Evolutionary conservation across 2,329 filamentous ascomycete genomes (phyloP).

Genomic region (Exophiala xenobiotica): DNA sequence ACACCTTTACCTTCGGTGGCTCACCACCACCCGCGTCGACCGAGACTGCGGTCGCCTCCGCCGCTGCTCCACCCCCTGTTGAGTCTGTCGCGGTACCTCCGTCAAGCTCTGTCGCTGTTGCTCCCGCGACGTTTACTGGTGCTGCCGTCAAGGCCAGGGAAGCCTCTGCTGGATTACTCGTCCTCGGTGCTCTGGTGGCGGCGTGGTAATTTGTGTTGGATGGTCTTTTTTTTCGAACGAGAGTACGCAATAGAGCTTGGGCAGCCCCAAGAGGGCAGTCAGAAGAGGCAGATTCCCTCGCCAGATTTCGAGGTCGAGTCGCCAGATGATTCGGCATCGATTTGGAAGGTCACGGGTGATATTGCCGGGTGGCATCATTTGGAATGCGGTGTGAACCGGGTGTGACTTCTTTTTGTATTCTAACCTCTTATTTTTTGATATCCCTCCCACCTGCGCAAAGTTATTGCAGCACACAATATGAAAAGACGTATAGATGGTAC

Average conservation of each 20-base stretch:
- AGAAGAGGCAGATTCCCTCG: background rate
- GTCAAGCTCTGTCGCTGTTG: constrained; percentile 10
- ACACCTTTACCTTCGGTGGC: background rate
- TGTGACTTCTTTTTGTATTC: background rate
- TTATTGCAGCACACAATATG: background rate
- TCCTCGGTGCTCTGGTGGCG: constrained; percentile 22
- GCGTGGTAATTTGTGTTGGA: constrained; percentile 20
- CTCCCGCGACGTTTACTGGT: constrained; percentile 27
- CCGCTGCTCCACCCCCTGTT: constrained; percentile 3
- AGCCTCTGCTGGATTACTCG: constrained; percentile 15
- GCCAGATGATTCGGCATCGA: too few species aligned
- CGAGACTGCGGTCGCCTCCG: constrained; percentile 5
- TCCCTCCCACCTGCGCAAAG: background rate
- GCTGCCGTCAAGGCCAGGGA: constrained; percentile 18
- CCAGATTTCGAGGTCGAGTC: constrained; percentile 3
- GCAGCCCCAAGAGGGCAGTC: background rate
- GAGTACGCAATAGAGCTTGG: background rate
- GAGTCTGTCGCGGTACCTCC: constrained; percentile 8
- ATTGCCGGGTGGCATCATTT: too few species aligned
- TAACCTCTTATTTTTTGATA: constrained; percentile 1
- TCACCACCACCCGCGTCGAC: constrained; percentile 3
- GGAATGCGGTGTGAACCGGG: background rate
- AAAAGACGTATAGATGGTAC: background rate
- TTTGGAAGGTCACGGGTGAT: too few species aligned
- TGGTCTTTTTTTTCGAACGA: background rate